Evolutionary conservation across 139 green algal species (phyloP), one percentile per base, ranked within the genome.

Genomic region (Micractinium sp.): DNA sequence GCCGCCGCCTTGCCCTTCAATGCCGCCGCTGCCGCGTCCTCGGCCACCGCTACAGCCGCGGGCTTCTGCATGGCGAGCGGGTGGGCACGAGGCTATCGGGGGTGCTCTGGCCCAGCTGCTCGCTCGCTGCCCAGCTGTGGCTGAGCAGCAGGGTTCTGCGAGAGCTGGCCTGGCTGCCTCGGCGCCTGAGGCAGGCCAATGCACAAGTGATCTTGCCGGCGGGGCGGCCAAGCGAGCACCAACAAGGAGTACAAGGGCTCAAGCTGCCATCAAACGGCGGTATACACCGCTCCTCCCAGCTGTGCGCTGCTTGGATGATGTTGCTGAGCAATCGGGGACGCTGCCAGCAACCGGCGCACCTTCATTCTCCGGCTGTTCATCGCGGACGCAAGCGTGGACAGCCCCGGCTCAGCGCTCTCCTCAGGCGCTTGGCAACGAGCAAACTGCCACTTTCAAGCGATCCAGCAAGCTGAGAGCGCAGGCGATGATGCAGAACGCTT

Each of bases 311-410:
- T 12, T 56, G 23, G 38, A 25, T 23, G 7, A n/a, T 82, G 23
- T 13, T 13, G 38, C 18, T 20, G 36, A 12, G 41, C 38, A 61
- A 9, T 20, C 38, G 23, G 38, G 36, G 13, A n/a, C 3, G 7
- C 29, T 22, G 71, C 71, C 12, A 77, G 18, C 29, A 19, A 16
- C 33, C 9, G 0, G 4, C 77, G 27, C 77, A 82, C 77, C 77
- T 82, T 82, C 77, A 82, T 82, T 27, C 77, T 39, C 38, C 77
- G 56, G 77, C 77, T 82, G 39, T 82, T 82, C 77, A 82, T 82
- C 71, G 71, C 29, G 47, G 47, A 56, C 7, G 47, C 47, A 9
- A 56, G 47, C 47, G 47, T 56, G 47, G 47, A 56, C 47, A 56
- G 7, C 47, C 47, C 47, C 47, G 47, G 47, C 47, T 16, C 47